Conservation (phyloP, 495 filamentous ascomycete species). For the Tetracladium setigerum region DNA sequence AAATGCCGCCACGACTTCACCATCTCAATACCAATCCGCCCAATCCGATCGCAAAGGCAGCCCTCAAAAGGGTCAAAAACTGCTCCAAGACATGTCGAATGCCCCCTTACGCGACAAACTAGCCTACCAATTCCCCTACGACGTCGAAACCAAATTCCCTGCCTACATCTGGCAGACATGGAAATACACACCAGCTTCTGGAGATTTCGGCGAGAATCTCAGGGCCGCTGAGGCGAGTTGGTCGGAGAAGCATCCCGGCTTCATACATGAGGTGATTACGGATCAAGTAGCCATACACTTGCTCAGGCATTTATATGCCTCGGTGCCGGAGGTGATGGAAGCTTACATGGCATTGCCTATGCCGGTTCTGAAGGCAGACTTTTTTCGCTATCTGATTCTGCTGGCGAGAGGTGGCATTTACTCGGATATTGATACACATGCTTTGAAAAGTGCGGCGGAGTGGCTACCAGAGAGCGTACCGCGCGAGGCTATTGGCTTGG, state of each 20-base stretch:
- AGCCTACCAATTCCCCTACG: constrained; percentile 89
- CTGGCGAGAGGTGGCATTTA: constrained; percentile 93
- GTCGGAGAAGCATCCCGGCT: constrained; percentile 82
- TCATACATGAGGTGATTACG: constrained; percentile 95
- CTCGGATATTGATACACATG: constrained; percentile 90
- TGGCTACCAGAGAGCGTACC: constrained; percentile 83
- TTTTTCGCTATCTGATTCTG: constrained; percentile 94
- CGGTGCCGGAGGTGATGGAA: constrained; percentile 86
- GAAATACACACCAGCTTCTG: constrained; percentile 81
- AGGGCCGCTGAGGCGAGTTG: constrained; percentile 82
- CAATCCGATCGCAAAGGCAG: too few relatives aligned
- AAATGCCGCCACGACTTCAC: constrained; percentile 9
- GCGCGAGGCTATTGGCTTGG: constrained; percentile 66
- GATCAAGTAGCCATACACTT: constrained; percentile 77
- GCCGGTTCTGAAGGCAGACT: constrained; percentile 90
- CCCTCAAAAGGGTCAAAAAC: constrained; percentile 13
- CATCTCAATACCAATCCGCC: neutral
- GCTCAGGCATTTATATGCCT: constrained; percentile 76
- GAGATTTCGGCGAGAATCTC: constrained; percentile 66
- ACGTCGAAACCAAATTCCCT: constrained; percentile 79
- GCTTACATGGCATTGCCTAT: constrained; percentile 81
- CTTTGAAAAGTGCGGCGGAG: constrained; percentile 71
- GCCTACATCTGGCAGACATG: constrained; percentile 99
- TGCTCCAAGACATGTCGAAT: constrained; percentile 44
- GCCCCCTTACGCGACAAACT: constrained; percentile 75